These are phyloP conservation scores for Wickerhamomyces sydowiorum DNA, from an alignment of 805 yeast genomes.

Conservation along the genomic window DNA sequence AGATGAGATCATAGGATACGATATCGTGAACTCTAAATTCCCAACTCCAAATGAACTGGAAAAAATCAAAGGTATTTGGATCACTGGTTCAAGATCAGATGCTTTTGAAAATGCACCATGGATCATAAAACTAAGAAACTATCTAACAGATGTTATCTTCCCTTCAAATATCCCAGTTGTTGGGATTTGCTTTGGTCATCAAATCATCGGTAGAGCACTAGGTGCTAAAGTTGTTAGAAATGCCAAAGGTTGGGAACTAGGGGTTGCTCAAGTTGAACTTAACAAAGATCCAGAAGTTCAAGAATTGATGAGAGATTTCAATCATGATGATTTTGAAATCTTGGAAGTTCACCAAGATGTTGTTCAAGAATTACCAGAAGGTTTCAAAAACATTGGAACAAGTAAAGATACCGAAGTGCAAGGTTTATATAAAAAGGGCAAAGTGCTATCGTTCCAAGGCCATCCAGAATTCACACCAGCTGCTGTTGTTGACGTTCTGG, in stretches of 20 bases:
- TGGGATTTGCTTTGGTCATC: constrained; percentile 90
- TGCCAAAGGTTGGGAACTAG: constrained; percentile 69
- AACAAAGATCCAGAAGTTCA: constrained; percentile 35
- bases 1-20: constrained; percentile 29
- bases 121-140: constrained; percentile 35
- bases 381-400: constrained; percentile 42
- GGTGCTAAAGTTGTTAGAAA: constrained; percentile 57
- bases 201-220: constrained; percentile 60
- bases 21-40: constrained; percentile 24
- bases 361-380: constrained; percentile 37
- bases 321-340: constrained; percentile 27
- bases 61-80: constrained; percentile 34
- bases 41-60: constrained; percentile 24
- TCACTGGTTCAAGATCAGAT: constrained; percentile 50
- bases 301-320: constrained; percentile 12
- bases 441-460: constrained; percentile 72
- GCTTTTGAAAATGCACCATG: constrained; percentile 36
- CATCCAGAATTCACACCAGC: constrained; percentile 71
- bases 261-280: constrained; percentile 44
- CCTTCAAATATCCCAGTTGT: constrained; percentile 34
- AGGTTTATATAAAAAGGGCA: constrained; percentile 51
- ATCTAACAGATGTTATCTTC: constrained; percentile 16
- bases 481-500: not conserved
- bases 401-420: constrained; percentile 55
- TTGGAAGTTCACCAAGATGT: constrained; percentile 58